Percentiles rank a stretch among this genome's conserved stretches.
Conservation (phyloP, 345 rosid genomes). For the Brassica carinata region DNA sequence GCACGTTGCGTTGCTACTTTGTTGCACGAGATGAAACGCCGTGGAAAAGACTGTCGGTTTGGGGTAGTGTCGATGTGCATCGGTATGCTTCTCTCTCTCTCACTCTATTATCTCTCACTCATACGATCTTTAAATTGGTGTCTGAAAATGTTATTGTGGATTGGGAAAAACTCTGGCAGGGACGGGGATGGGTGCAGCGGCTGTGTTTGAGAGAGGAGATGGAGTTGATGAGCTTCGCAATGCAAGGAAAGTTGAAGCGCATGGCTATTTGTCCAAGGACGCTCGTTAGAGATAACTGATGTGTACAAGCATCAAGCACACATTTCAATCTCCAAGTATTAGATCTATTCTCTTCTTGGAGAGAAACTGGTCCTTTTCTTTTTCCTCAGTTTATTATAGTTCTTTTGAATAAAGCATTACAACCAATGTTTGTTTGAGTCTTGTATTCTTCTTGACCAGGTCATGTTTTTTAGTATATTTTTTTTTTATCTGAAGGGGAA, state of each 20-base stretch:
- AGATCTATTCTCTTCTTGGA: background rate
- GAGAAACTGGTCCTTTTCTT: background rate
- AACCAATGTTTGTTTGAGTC: slow-evolving; percentile 27
- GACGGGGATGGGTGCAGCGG: slow-evolving; percentile 99
- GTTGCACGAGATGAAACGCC: slow-evolving; percentile 95
- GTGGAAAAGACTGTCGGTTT: slow-evolving; percentile 92
- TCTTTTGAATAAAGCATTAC: slow-evolving; percentile 32
- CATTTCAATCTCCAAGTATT: slow-evolving; percentile 18
- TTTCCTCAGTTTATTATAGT: slow-evolving; percentile 19
- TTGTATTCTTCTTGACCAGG: slow-evolving; percentile 28
- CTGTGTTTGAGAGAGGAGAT: slow-evolving; percentile 93
- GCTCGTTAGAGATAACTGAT: slow-evolving; percentile 41
- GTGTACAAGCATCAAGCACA: background rate
- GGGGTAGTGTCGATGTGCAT: slow-evolving; percentile 94
- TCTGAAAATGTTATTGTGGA: background rate
- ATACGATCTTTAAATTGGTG: background rate
- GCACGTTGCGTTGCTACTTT: slow-evolving; percentile 98
- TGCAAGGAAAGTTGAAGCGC: slow-evolving; percentile 55
- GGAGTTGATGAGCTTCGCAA: slow-evolving; percentile 75
- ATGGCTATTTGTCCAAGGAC: slow-evolving; percentile 65
- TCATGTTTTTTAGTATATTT: slow-evolving; percentile 22
- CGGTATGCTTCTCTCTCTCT: slow-evolving; percentile 25
- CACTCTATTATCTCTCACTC: background rate
- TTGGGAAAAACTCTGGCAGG: slow-evolving; percentile 51
- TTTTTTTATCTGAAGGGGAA: slow-evolving; percentile 16